Evolutionary conservation across 2,329 filamentous ascomycete species (phyloP), one percentile per base, ranked within the genome.

Genomic region (Capronia coronata): DNA sequence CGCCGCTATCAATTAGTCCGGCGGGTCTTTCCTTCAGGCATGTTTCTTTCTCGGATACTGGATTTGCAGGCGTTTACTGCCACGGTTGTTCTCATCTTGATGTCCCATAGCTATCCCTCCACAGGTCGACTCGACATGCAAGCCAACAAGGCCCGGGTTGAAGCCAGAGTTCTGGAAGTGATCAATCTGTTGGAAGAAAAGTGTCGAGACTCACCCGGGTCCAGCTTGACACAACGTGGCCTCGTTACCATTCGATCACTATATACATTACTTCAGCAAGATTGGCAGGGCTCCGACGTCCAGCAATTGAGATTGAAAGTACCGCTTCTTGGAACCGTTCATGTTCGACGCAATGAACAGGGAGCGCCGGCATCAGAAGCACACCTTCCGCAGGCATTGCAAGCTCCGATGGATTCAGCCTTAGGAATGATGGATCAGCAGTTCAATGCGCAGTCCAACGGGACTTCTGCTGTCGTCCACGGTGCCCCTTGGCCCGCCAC

Each of bases 61-160:
- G 54, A 56, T 29, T 29, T 53, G 13, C 50, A 51, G 38, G 50
- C 47, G n/a, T 44, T 56, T n/a, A 54, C 51, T 13, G 54, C 51
- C 21, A 48, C 44, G 5, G 44, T 51, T 3, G 47, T 56, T 8
- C 42, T 56, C 11, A 43, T 56, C 18, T 46, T 56, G 5, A 42
- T 38, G n/a, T 53, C 47, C 19, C 40, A 56, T 29, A 49, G 41
- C 27, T 40, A 27, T 16, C 38, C 39, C 21, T 34, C 40, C 19
- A 49, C 21, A 21, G 22, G 34, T 30, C 30, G 16, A 1, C 30
- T 40, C 13, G 22, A 47, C 4, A 14, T 46, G n/a, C 23, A 45
- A 23, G 34, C 27, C 13, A 48, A 51, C 19, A 50, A 48, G 21
- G 35, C 37, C 9, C 40, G 48, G 23, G 38, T 41, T 16, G 47